Evolutionary conservation across 805 yeast genomes (phyloP), one percentile per base, ranked within the genome.

Genomic region (Metschnikowia cubensis): DNA sequence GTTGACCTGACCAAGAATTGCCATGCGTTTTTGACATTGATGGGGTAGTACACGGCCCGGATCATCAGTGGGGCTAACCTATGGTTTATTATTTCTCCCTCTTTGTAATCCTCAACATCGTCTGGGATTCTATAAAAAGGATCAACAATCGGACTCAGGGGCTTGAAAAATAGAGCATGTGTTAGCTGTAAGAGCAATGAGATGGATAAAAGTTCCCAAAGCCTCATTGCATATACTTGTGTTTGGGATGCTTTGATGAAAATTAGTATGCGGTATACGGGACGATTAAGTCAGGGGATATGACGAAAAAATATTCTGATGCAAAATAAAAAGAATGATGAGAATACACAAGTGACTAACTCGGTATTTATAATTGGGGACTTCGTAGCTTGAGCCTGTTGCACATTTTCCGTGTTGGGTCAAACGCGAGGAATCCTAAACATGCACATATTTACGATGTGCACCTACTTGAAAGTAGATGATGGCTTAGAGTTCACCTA

Each of bases 1-100:
- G 57, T 51, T 2, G 68, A 56, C 15, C 64, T 55, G n/a, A 62
- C 57, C 44, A 60, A 49, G n/a, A 59, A 54, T 45, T 67, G 70
- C 60, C 63, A 61, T 5, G 55, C 54, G 18, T 42, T 45, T 34
- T 53, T 39, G 35, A 55, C 52, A 38, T 55, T 51, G 20, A 51
- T 47, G 11, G 54, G 46, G 34, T 31, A 40, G 39, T 45, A 49
- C 2, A 55, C 35, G 13, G 55, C 44, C 3, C 55, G 47, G 21
- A 53, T 37, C 45, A 35, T 44, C 29, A 44, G 35, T 1, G 58
- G 56, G 2, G 52, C 49, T 13, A 15, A 33, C 20, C 58, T 32
- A 20, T 18, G 38, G 6, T 43, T 36, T 36, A 55, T 35, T 42
- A 55, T 41, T 6, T 52, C 56, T 14, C 58, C 58, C 18, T 35